Base-by-base conservation (phyloP, 2,329 filamentous ascomycete genomes). In the Ploettnerulaceae sp. region DNA sequence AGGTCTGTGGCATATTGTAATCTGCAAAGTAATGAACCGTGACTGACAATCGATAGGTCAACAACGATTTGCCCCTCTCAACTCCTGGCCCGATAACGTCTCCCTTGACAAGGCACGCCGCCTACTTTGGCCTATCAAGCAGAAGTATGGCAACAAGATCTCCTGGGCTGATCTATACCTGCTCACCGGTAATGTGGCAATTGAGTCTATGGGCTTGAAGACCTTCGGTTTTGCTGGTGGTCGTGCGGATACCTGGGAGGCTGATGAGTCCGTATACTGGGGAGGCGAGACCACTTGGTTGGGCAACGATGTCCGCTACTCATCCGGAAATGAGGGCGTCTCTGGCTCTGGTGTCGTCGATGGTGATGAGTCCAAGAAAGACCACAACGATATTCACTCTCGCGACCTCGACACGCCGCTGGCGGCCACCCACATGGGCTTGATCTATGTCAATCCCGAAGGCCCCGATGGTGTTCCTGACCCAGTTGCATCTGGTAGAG, bases 371-470 rank as follows among this genome's bases (percentile, higher is more conserved):
- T 59, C 64, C 45, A 65, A 66, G 61, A 67, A 70, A 55, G 64
- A 65, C n/a, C 58, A 68, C 53, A 71, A 63, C 14, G 70, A 78
- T 56, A 69, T 76, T 52, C 75, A 82, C 67, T 71, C 69, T 17
- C 78, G 82, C 49, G 73, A 86, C 18, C 74, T 87, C 5, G 83
- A 89, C 68, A 66, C 74, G 59, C 84, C 84, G 2, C 66, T 89
- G 11, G 84, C 71, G 6, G 80, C 84, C 33, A 72, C 81, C 22
- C 79, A 85, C 68, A 85, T 86, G 80, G 85, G 85, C 61, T 69
- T 90, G 59, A 89, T 90, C 64, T 90, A 90, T 64, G 84, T 89
- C 51, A 89, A 90, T 70, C 85, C 86, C 2, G 82, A 89, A 66
- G 85, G 86, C 6, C 86, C 86, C 21, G 81, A 89, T 57, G 84